phyloP scores from a whole-genome alignment of 306 rosid genomes.

The Trichosanthes truncata region DNA sequence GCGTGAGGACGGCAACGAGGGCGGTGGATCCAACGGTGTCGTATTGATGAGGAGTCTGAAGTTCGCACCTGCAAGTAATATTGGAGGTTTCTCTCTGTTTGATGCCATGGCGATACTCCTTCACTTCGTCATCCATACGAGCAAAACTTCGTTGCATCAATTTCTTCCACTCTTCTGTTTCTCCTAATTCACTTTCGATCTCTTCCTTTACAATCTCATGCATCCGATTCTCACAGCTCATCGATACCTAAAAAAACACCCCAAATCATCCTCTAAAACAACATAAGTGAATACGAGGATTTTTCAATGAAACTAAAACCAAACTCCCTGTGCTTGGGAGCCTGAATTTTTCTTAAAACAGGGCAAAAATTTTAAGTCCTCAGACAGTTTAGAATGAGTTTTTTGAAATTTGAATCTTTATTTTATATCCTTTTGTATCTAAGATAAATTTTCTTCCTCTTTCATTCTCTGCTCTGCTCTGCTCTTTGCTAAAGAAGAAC shows the following conservation, averaged over 20 bases:
- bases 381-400: too few species aligned
- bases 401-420: too few species aligned
- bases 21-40: constrained; percentile 96
- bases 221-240: constrained; percentile 31
- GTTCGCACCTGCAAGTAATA: constrained; percentile 31
- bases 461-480: not conserved
- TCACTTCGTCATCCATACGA: constrained; percentile 36
- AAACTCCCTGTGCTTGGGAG: too few species aligned
- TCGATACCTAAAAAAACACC: constrained; percentile 22
- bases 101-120: not conserved
- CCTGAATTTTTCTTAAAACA: not conserved
- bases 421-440: too few species aligned
- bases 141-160: constrained; percentile 30
- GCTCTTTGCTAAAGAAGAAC: not conserved
- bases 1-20: constrained; percentile 38
- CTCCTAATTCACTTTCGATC: constrained; percentile 6
- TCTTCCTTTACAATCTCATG: constrained; percentile 38
- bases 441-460: too few species aligned
- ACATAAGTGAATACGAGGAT: not conserved
- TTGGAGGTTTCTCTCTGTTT: not conserved
- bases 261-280: not conserved
- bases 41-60: constrained; percentile 57
- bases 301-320: too few species aligned
- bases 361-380: not conserved
- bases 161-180: constrained; percentile 26